phyloP scores from a whole-genome alignment of 257 asterid genomes.

The Solanum paucissectum region DNA sequence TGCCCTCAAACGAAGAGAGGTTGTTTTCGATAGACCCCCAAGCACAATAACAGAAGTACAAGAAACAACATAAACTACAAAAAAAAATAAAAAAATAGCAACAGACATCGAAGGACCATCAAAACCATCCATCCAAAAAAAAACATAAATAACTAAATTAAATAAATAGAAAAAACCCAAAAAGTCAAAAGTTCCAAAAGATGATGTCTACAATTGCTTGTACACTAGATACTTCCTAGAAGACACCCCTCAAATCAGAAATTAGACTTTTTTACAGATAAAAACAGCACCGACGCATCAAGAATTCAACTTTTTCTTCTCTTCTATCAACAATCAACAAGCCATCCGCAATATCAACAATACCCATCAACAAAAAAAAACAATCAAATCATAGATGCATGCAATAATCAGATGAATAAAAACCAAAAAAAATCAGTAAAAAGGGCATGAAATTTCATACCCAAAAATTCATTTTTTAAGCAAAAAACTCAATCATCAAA shows the following conservation, averaged over 20 bases:
- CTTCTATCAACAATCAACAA: not conserved
- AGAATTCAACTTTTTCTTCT: not conserved
- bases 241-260: not conserved
- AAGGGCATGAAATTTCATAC: not conserved
- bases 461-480: not conserved
- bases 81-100: not conserved
- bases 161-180: not conserved
- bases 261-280: not conserved
- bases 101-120: not conserved
- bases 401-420: not conserved
- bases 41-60: not conserved
- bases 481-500: not conserved
- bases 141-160: not conserved
- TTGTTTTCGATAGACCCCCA: not conserved
- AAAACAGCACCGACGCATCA: not conserved
- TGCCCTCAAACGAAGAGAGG: not conserved
- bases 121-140: not conserved
- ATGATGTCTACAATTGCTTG: conserved; percentile 9
- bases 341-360: not conserved
- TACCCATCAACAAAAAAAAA: not conserved
- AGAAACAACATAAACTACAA: not conserved
- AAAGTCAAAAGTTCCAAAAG: conserved; percentile 9
- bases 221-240: conserved; percentile 2
- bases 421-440: not conserved
- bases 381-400: not conserved